phyloP scores from a whole-genome alignment of 2,329 filamentous ascomycete genomes.

The Zymoseptoria tritici region DNA sequence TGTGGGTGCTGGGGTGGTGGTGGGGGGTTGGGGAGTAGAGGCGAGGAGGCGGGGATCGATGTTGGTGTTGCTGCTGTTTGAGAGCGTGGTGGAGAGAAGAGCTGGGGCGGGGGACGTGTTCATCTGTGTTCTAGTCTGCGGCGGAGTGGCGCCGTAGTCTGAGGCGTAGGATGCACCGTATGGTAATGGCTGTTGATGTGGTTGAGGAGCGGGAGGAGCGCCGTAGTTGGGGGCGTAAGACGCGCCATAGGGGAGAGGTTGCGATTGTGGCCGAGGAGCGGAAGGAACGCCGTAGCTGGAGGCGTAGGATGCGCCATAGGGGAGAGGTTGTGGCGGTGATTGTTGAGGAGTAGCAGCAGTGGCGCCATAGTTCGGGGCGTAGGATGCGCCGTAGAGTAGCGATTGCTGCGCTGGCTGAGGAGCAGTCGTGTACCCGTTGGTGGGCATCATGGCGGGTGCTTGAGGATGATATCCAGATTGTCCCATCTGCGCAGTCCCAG shows the following conservation, averaged over 20 bases:
- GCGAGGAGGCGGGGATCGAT: conserved; percentile 4
- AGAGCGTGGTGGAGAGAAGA: background rate
- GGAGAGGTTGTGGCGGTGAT: background rate
- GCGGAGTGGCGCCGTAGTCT: background rate
- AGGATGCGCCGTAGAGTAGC: no score
- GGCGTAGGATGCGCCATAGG: background rate
- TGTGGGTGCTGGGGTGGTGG: no score
- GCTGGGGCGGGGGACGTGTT: background rate
- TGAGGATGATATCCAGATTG: background rate
- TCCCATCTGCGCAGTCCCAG: background rate
- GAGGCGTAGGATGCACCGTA: background rate
- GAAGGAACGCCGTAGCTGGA: background rate
- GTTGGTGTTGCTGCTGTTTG: background rate
- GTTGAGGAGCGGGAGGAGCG: background rate
- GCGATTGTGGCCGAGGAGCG: background rate
- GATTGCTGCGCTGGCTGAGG: background rate
- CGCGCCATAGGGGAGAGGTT: background rate
- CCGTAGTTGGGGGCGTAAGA: no score
- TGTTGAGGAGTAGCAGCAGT: background rate
- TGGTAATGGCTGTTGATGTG: background rate
- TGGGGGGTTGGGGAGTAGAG: no score
- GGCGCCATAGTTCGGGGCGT: no score
- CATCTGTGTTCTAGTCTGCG: no score
- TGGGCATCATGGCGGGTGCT: background rate
- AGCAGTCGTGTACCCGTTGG: background rate